phyloP scores from a whole-genome alignment of 2,329 filamentous ascomycete genomes.

The Fusarium sp. region DNA sequence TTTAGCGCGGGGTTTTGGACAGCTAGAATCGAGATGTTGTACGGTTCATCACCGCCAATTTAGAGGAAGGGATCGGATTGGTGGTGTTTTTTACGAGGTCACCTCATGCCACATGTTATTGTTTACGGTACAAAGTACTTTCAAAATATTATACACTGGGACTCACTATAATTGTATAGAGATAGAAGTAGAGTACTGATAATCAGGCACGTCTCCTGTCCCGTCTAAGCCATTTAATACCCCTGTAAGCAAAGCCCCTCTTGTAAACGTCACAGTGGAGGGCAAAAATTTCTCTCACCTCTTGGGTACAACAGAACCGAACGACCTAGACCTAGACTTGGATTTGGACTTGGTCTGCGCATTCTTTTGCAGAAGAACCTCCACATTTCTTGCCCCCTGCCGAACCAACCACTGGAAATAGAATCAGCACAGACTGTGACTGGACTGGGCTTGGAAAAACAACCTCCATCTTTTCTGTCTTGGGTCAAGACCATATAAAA shows the following conservation, averaged over 20 bases:
- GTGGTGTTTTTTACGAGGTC: conserved; percentile 4
- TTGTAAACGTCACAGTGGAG: conserved; percentile 45
- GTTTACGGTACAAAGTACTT: background rate
- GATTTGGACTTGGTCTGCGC: background rate
- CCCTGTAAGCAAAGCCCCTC: conserved; percentile 29
- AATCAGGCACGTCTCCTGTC: background rate
- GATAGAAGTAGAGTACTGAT: background rate
- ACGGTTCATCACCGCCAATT: conserved; percentile 33
- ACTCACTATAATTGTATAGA: background rate
- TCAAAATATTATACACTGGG: too few relatives aligned
- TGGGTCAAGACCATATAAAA: conserved; percentile 33
- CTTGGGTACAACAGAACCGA: background rate
- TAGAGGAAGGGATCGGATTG: background rate
- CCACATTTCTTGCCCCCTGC: conserved; percentile 13
- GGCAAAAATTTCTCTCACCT: conserved; percentile 38
- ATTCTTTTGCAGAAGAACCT: conserved; percentile 8
- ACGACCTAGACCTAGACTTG: conserved; percentile 4
- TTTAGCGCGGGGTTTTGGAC: conserved; percentile 31
- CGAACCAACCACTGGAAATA: conserved; percentile 25
- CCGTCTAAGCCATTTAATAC: conserved; percentile 19
- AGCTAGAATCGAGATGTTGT: conserved; percentile 7
- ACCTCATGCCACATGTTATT: conserved; percentile 2
- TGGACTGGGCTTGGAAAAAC: background rate
- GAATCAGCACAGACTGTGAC: conserved; percentile 19
- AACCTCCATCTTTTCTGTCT: conserved; percentile 7